These are phyloP conservation scores for Nepenthes mirabilis DNA, from an alignment of 148 eudicot species.

Conservation along the genomic window DNA sequence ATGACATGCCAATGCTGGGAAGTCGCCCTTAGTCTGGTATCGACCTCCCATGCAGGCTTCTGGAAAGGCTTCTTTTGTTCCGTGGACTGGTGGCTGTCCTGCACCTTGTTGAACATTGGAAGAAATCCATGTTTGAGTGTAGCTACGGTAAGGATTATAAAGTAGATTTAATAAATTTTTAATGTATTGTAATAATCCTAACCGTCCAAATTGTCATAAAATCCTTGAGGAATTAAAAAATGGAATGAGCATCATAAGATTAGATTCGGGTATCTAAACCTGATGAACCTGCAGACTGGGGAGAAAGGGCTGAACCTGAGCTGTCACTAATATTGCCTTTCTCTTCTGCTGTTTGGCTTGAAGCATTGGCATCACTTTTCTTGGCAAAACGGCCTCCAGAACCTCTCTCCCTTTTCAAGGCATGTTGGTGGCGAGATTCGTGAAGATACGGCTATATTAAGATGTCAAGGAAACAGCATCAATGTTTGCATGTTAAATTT, in stretches of 20 bases:
- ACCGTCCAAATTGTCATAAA: too few relatives aligned
- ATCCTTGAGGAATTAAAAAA: too few relatives aligned
- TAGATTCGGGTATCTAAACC: slow-evolving; percentile 9
- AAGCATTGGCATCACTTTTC: slow-evolving; percentile 37
- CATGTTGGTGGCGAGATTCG: slow-evolving; percentile 95
- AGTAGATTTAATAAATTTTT: too few relatives aligned
- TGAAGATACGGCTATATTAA: slow-evolving; percentile 80
- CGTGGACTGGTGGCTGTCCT: slow-evolving; percentile 10
- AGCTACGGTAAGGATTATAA: too few relatives aligned
- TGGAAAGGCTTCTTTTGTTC: not conserved
- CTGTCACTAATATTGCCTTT: slow-evolving; percentile 4
- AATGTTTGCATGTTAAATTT: too few relatives aligned
- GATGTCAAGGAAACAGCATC: not conserved
- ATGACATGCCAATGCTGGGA: not conserved
- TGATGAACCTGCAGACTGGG: slow-evolving; percentile 19
- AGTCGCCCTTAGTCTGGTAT: not conserved
- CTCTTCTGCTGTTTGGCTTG: slow-evolving; percentile 23
- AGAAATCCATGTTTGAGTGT: not conserved
- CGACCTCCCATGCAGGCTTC: not conserved
- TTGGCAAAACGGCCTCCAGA: slow-evolving; percentile 91
- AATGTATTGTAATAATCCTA: too few relatives aligned
- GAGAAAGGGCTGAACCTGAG: slow-evolving; percentile 21
- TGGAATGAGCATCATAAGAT: not conserved
- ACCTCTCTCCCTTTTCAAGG: slow-evolving; percentile 76
- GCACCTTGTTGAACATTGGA: slow-evolving; percentile 11